These are phyloP conservation scores for Allium cepa DNA, from an alignment of 106 monocot species.

Conservation along the genomic window DNA sequence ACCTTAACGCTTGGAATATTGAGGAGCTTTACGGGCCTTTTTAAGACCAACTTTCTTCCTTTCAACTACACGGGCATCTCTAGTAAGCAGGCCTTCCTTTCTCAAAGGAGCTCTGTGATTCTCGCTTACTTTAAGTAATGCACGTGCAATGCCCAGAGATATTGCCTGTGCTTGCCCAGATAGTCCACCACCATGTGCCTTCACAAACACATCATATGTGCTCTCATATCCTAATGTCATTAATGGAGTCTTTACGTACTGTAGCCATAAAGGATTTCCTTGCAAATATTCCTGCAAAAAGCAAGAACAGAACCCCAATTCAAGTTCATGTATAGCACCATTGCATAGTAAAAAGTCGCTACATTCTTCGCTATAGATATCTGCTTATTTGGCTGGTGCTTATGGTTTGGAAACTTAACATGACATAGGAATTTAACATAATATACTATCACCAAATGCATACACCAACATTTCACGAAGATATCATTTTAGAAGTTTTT, in stretches of 20 bases:
- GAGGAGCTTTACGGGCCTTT: slow-evolving; percentile 87
- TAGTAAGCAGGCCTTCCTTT: slow-evolving; percentile 79
- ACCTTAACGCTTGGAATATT: slow-evolving; percentile 87
- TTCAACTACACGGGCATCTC: slow-evolving; percentile 87
- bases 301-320: neutral
- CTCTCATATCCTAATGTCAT: slow-evolving; percentile 73
- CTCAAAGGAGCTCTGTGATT: slow-evolving; percentile 63
- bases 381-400: too few relatives aligned
- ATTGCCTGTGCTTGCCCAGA: slow-evolving; percentile 94
- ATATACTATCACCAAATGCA: too few relatives aligned
- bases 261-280: slow-evolving; percentile 80
- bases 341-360: too few relatives aligned
- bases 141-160: slow-evolving; percentile 82
- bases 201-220: slow-evolving; percentile 86
- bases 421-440: too few relatives aligned
- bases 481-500: too few relatives aligned
- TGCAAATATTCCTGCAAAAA: slow-evolving; percentile 78
- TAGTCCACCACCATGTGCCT: slow-evolving; percentile 92
- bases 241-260: slow-evolving; percentile 71
- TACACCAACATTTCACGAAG: too few relatives aligned
- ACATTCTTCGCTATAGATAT: too few relatives aligned
- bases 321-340: too few relatives aligned
- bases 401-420: too few relatives aligned
- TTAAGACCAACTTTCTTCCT: slow-evolving; percentile 95
- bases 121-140: slow-evolving; percentile 82